Evolutionary conservation across 78 protist species (phyloP).

Genomic region (Dictyostelium purpureum): DNA sequence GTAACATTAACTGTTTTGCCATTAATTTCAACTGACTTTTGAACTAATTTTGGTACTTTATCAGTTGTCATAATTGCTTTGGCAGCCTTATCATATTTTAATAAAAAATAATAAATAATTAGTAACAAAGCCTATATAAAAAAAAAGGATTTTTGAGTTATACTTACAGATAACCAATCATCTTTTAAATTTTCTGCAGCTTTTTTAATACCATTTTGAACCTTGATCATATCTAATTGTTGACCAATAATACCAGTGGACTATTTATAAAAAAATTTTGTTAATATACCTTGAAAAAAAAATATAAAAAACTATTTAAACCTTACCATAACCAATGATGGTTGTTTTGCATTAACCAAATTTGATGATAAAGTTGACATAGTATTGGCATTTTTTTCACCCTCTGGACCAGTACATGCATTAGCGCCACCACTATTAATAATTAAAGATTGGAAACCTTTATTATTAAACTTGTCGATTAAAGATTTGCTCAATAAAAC

Average conservation of each 20-base stretch:
- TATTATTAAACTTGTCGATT: background rate
- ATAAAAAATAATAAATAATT: background rate
- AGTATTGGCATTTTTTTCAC: conserved; percentile 51
- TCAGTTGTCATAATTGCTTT: conserved; percentile 88
- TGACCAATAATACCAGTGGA: conserved; percentile 88
- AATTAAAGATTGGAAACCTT: conserved; percentile 43
- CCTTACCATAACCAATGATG: conserved; percentile 64
- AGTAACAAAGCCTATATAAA: background rate
- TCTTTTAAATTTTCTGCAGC: conserved; percentile 12
- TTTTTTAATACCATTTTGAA: conserved; percentile 44
- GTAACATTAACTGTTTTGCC: conserved; percentile 27
- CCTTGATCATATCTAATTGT: conserved; percentile 77
- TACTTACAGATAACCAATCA: conserved; percentile 51
- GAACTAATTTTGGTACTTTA: conserved; percentile 60
- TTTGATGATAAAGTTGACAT: conserved; percentile 44
- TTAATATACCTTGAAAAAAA: background rate
- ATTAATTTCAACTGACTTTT: background rate
- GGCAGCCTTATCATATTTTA: conserved; percentile 74
- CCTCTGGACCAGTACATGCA: conserved; percentile 86
- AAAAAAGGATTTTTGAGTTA: too few species aligned
- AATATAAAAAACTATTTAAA: background rate
- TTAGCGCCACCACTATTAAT: conserved; percentile 88
- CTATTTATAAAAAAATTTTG: conserved; percentile 1
- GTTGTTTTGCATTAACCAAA: conserved; percentile 14
- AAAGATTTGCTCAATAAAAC: conserved; percentile 48